A percentile compares a stretch with the other conserved stretches of the same genome.
Conservation (phyloP, 306 rosid genomes). For the Prunus campanulata region DNA sequence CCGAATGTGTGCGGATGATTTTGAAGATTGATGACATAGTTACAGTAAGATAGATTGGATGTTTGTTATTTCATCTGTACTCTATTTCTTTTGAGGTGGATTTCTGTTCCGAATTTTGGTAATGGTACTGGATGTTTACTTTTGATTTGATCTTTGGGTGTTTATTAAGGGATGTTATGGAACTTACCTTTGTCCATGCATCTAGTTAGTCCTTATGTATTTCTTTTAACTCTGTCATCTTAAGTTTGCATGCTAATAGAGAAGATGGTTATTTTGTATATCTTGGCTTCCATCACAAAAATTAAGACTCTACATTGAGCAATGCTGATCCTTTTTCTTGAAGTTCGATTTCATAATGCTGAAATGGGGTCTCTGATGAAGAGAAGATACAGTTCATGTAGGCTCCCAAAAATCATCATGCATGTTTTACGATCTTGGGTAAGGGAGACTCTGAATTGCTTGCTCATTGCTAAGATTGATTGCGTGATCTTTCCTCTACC, state of each 20-base stretch:
- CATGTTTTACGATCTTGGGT: too few relatives aligned
- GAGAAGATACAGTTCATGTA: too few relatives aligned
- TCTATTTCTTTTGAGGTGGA: constrained; percentile 5
- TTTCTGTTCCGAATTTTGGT: constrained; percentile 30
- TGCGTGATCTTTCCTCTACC: neutral
- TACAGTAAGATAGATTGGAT: constrained; percentile 64
- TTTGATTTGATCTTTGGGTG: constrained; percentile 8
- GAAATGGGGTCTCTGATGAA: neutral
- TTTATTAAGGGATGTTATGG: constrained; percentile 17
- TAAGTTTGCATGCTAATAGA: neutral
- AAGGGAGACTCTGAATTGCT: too few relatives aligned
- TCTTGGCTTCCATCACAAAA: neutral
- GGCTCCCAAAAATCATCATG: too few relatives aligned
- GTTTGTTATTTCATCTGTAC: constrained; percentile 3
- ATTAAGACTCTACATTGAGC: neutral
- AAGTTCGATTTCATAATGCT: neutral
- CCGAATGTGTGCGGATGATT: constrained; percentile 98
- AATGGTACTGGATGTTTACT: neutral
- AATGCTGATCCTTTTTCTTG: neutral
- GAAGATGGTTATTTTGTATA: neutral
- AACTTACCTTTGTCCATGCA: constrained; percentile 13
- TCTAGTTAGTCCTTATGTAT: neutral
- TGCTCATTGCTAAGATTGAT: neutral
- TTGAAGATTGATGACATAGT: constrained; percentile 99
- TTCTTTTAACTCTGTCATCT: neutral